phyloP scores from a whole-genome alignment of 208 protist species.

The Leishmania arabica region DNA sequence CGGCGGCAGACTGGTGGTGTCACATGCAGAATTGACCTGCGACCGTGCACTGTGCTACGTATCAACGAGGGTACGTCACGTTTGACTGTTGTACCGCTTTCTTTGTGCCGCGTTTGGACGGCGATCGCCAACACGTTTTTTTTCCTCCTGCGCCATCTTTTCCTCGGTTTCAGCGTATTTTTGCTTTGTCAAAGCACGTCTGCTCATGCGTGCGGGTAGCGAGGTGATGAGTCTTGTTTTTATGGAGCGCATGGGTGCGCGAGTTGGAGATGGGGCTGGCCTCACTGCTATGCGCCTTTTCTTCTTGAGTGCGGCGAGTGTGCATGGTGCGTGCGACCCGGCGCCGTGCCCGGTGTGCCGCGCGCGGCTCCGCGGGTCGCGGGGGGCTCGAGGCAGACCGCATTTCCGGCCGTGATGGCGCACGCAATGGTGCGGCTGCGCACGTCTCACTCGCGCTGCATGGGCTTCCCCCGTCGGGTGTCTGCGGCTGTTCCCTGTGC shows the following conservation, averaged over 20 bases:
- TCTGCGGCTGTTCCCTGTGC: too few species aligned
- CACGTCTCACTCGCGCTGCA: neutral
- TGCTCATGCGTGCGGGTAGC: neutral
- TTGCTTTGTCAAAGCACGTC: neutral
- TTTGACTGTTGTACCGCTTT: neutral
- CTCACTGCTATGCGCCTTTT: neutral
- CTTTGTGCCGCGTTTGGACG: neutral
- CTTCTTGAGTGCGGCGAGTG: too few species aligned
- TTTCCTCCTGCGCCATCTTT: neutral
- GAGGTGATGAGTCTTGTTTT: neutral
- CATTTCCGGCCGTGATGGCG: neutral
- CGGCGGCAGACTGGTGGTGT: conserved; percentile 42
- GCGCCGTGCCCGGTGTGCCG: neutral
- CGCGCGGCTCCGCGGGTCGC: neutral
- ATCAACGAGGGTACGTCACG: neutral
- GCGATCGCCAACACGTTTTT: neutral
- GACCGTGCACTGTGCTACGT: neutral
- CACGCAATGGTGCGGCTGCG: neutral
- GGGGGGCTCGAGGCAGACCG: neutral
- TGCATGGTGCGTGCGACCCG: neutral
- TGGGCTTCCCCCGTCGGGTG: too few species aligned
- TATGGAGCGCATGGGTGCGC: neutral
- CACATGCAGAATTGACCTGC: conserved; percentile 32
- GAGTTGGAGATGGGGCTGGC: too few species aligned
- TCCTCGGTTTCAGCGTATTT: neutral